These are phyloP conservation scores for Artemisia argyi DNA, from an alignment of 129 eudicot genomes.

Conservation along the genomic window DNA sequence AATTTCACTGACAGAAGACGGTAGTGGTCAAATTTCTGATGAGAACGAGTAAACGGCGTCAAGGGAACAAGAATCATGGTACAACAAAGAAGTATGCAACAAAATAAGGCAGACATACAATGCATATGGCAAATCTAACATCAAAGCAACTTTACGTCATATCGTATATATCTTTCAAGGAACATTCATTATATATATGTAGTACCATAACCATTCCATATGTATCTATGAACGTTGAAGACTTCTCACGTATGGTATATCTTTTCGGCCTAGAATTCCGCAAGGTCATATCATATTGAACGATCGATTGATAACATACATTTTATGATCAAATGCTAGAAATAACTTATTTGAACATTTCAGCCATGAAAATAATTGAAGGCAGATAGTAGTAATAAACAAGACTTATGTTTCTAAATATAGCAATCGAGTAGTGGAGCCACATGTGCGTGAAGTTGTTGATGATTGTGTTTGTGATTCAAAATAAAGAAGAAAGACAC, in stretches of 20 bases:
- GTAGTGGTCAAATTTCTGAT: too few species aligned
- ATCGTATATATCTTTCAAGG: not conserved
- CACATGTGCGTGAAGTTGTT: slow-evolving; percentile 31
- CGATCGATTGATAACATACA: not conserved
- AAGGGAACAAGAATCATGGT: not conserved
- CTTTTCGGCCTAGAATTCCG: not conserved
- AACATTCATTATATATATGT: too few species aligned
- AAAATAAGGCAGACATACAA: too few species aligned
- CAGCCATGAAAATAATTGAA: slow-evolving; percentile 20
- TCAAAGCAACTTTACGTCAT: not conserved
- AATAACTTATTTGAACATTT: not conserved
- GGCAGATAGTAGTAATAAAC: slow-evolving; percentile 19
- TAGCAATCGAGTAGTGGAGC: slow-evolving; percentile 36
- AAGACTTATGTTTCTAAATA: slow-evolving; percentile 33
- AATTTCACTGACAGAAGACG: too few species aligned
- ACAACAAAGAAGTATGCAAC: too few species aligned
- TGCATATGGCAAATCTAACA: not conserved
- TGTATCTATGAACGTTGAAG: not conserved
- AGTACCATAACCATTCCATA: too few species aligned
- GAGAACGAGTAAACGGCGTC: too few species aligned
- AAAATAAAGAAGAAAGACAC: slow-evolving; percentile 28
- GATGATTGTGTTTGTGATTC: slow-evolving; percentile 36
- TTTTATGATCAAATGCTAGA: not conserved
- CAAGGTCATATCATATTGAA: not conserved
- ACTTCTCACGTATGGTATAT: not conserved